These are phyloP conservation scores for Russula earlei DNA, from an alignment of 768 basidiomycete genomes.

Conservation along the genomic window DNA sequence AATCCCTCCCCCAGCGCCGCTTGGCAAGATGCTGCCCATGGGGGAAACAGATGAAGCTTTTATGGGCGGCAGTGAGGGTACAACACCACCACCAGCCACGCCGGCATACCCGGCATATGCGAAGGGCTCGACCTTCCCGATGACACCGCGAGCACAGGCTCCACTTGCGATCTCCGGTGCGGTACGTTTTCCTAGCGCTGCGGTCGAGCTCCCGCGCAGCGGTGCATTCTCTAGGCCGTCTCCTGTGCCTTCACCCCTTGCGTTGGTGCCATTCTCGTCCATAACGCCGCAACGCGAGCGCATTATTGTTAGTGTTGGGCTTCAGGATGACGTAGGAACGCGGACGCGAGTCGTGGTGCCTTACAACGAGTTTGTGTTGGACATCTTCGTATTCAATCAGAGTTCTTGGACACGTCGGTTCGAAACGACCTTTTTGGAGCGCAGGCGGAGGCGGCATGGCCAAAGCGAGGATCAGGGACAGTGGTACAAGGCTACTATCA, in stretches of 20 bases:
- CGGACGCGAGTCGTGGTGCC: constrained; percentile 48
- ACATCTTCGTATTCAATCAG: constrained; percentile 84
- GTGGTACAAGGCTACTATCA: constrained; percentile 5
- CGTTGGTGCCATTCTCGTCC: constrained; percentile 44
- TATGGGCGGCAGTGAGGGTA: constrained; percentile 8
- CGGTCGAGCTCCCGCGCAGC: constrained; percentile 60
- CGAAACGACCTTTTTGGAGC: constrained; percentile 61
- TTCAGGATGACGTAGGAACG: constrained; percentile 22
- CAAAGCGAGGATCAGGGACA: constrained; percentile 27
- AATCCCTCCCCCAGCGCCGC: constrained; percentile 18
- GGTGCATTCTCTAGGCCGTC: constrained; percentile 30
- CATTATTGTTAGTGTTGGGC: constrained; percentile 62
- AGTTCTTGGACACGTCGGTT: constrained; percentile 67
- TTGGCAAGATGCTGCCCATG: constrained; percentile 12
- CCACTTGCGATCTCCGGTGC: constrained; percentile 43
- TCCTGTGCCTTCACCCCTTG: constrained; percentile 30
- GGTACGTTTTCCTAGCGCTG: constrained; percentile 41
- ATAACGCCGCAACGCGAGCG: constrained; percentile 40
- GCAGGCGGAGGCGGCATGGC: constrained; percentile 34
- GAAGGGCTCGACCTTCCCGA: constrained; percentile 35
- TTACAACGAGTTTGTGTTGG: constrained; percentile 66
- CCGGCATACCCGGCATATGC: constrained; percentile 71
- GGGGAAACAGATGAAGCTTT: constrained; percentile 18
- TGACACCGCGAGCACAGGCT: constrained; percentile 45
- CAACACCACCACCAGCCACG: constrained; percentile 36